Evolutionary conservation across 2,329 filamentous ascomycete genomes (phyloP).

Genomic region (Sporothrix mexicana): DNA sequence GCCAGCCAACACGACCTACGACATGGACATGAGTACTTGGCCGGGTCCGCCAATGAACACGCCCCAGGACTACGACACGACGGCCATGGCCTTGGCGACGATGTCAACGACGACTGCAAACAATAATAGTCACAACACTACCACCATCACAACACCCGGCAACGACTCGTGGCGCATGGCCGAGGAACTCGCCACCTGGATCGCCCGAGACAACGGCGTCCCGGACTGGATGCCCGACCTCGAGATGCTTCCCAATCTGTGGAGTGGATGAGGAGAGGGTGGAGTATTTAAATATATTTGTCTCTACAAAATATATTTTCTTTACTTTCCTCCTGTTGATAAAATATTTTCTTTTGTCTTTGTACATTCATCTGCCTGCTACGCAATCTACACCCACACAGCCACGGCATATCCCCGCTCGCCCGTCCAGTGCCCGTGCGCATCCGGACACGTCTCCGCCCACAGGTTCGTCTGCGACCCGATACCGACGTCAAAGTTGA

Average conservation of each 20-base stretch:
- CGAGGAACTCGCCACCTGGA: conserved; percentile 31
- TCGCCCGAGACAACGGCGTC: conserved; percentile 24
- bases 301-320: too few relatives aligned
- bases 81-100: background rate
- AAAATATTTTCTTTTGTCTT: too few relatives aligned
- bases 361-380: background rate
- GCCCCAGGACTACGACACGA: background rate
- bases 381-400: conserved; percentile 21
- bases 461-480: conserved; percentile 33
- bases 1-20: conserved; percentile 3
- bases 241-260: conserved; percentile 25
- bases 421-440: conserved; percentile 34
- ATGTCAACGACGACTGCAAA: background rate
- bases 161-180: conserved; percentile 23
- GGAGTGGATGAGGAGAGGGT: background rate
- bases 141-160: background rate
- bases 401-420: conserved; percentile 37
- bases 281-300: too few relatives aligned
- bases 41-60: background rate
- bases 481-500: conserved; percentile 38
- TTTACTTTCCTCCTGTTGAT: too few relatives aligned
- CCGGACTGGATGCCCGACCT: conserved; percentile 33
- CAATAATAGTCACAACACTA: too few relatives aligned
- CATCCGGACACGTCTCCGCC: conserved; percentile 38
- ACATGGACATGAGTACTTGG: background rate